These are phyloP conservation scores for Paramecium caudatum DNA, from an alignment of 73 alveolate genomes.

Conservation along the genomic window DNA sequence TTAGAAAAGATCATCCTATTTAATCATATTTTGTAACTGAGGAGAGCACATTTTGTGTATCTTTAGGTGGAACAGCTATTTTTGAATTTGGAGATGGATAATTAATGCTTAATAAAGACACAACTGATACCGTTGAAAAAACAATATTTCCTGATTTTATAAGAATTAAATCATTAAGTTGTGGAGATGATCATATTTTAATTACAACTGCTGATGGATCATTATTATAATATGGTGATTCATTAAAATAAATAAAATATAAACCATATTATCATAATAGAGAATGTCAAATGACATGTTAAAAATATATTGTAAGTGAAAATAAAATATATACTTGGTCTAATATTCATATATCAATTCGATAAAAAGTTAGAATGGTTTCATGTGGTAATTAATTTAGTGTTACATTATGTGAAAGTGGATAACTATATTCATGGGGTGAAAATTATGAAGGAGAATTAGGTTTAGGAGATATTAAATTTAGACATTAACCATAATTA, in stretches of 20 bases:
- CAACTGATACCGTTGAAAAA: constrained; percentile 31
- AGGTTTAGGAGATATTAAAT: constrained; percentile 95
- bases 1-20: constrained; percentile 65
- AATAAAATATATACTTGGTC: constrained; percentile 9
- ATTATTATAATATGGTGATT: constrained; percentile 59
- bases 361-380: constrained; percentile 14
- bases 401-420: constrained; percentile 58
- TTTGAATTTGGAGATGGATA: constrained; percentile 61
- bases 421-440: constrained; percentile 84
- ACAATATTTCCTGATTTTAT: constrained; percentile 50
- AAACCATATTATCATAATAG: constrained; percentile 39
- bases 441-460: constrained; percentile 95
- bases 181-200: constrained; percentile 10
- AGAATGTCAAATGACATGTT: constrained; percentile 13
- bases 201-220: constrained; percentile 57
- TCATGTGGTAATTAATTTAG: constrained; percentile 71
- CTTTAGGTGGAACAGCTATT: constrained; percentile 55
- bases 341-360: not conserved
- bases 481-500: constrained; percentile 90
- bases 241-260: not conserved
- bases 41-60: constrained; percentile 26
- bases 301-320: constrained; percentile 50
- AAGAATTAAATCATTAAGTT: constrained; percentile 9
- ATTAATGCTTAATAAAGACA: constrained; percentile 30
- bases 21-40: constrained; percentile 49